These are phyloP conservation scores for Blastobotrys petasosporus DNA, from an alignment of 1,139 yeast species.

Conservation along the genomic window DNA sequence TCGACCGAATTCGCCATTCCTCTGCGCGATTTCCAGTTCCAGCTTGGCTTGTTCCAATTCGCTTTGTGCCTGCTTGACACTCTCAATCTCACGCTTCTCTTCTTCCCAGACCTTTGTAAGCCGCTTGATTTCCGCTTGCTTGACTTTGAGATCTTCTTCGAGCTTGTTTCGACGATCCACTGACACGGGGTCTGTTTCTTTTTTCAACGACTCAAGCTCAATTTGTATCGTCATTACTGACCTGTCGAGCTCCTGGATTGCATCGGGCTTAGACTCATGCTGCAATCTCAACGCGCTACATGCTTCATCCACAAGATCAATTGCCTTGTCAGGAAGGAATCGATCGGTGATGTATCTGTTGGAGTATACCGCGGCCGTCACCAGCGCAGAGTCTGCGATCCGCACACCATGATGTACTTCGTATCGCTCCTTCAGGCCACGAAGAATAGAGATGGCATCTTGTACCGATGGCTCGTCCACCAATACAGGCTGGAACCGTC, in stretches of 20 bases:
- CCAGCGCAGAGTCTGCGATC: conserved; percentile 86
- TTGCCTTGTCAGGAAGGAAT: conserved; percentile 91
- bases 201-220: conserved; percentile 85
- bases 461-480: conserved; percentile 89
- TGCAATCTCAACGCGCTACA: conserved; percentile 90
- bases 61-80: conserved; percentile 69
- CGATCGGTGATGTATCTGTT: conserved; percentile 90
- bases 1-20: conserved; percentile 76
- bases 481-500: conserved; percentile 86
- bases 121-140: conserved; percentile 58
- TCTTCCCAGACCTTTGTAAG: conserved; percentile 81
- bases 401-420: conserved; percentile 99
- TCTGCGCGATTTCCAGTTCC: conserved; percentile 74
- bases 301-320: conserved; percentile 94
- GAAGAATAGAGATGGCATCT: conserved; percentile 83
- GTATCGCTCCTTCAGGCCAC: conserved; percentile 90
- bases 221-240: conserved; percentile 90
- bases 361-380: conserved; percentile 86
- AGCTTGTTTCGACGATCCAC: conserved; percentile 62
- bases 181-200: conserved; percentile 84
- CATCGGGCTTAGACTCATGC: conserved; percentile 96
- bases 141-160: conserved; percentile 57
- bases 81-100: conserved; percentile 69
- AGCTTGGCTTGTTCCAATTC: conserved; percentile 78
- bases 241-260: conserved; percentile 83